Base-by-base conservation (phyloP, 1,284 basidiomycete species). In the Ganoderma meredithae region DNA sequence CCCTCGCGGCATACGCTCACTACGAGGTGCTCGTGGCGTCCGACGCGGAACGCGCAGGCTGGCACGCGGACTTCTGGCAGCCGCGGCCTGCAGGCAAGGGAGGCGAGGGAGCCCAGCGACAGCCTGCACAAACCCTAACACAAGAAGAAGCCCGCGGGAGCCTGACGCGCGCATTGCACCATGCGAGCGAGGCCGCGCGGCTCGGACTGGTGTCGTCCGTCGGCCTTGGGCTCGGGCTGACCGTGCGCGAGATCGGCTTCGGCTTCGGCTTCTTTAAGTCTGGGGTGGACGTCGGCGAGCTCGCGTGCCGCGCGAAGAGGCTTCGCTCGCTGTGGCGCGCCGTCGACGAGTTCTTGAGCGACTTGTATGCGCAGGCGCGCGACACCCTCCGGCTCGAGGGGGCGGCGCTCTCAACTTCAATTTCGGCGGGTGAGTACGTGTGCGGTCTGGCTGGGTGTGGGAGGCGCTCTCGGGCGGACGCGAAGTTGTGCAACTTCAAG, bases 111-210 rank as follows among this genome's bases (percentile, higher is more conserved):
- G 36, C 36, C 36, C 36, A 36, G 36, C 36, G 36, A 36, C 2
- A 36, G 6, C 9, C 36, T 1, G 9, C 36, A 36, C 36, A 36
- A 9, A 36, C 36, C 1, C 1, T 8, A 36, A 2, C 36, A 9
- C 36, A 36, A 36, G 7, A 6, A 36, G 52, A 64, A 9, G 52
- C 69, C 1, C 58, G 66, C 36, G 60, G 40, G 1, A 56, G 53
- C 55, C 62, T 71, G 39, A 17, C 2, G 17, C 55, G 53, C 55
- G 69, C 69, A 0, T 55, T 41, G 17, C 62, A 31, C 47, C 67
- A 69, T 41, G 69, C 69, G 27, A 70, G 63, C 59, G 66, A 70
- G 59, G 66, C 66, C 39, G 63, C 64, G 22, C 40, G 60, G 62
- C 61, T 67, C 2, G 65, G 70, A 1, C 70, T 69, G 58, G 55